A percentile compares a stretch with the other conserved stretches of the same genome.
Conservation (phyloP, 495 filamentous ascomycete genomes). For the Aspergillus wentii region DNA sequence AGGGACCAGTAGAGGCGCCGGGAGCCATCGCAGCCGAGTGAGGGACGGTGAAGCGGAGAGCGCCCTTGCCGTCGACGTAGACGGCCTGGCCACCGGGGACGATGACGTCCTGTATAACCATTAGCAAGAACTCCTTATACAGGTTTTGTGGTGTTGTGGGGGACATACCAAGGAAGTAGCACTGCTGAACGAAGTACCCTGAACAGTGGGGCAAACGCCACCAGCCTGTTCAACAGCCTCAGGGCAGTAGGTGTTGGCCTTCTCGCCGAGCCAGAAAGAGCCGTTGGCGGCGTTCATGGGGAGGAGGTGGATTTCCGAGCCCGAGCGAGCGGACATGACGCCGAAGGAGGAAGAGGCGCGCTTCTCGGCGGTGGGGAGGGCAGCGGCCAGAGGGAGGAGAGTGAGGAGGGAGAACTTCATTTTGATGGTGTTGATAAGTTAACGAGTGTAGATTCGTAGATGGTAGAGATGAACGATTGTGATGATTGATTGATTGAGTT, state of each 20-base stretch:
- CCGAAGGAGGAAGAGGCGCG: background rate
- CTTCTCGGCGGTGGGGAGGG: background rate
- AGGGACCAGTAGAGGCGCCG: slow-evolving; percentile 43
- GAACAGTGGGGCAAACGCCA: no score
- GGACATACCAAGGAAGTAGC: no score
- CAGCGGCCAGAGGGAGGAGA: background rate
- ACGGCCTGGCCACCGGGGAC: slow-evolving; percentile 64
- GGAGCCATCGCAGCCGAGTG: slow-evolving; percentile 54
- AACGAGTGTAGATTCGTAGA: no score
- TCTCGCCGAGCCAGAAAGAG: slow-evolving; percentile 37
- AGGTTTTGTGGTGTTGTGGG: no score
- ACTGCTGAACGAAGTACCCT: no score
- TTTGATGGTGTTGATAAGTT: no score
- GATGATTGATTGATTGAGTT: no score
- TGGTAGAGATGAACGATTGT: no score
- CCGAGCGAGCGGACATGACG: slow-evolving; percentile 28
- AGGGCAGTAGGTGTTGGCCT: slow-evolving; percentile 38
- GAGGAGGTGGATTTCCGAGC: slow-evolving; percentile 36
- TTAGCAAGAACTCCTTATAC: no score
- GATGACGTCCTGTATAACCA: slow-evolving; percentile 35
- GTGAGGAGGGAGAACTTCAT: background rate
- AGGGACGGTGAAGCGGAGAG: slow-evolving; percentile 54
- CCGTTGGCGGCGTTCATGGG: slow-evolving; percentile 34
- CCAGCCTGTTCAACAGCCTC: no score
- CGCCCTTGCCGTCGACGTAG: slow-evolving; percentile 54